Percentiles rank a stretch among this genome's conserved stretches.
Evolutionary conservation across 1,139 yeast genomes (phyloP).

Genomic region (Kodamaea ohmeri): DNA sequence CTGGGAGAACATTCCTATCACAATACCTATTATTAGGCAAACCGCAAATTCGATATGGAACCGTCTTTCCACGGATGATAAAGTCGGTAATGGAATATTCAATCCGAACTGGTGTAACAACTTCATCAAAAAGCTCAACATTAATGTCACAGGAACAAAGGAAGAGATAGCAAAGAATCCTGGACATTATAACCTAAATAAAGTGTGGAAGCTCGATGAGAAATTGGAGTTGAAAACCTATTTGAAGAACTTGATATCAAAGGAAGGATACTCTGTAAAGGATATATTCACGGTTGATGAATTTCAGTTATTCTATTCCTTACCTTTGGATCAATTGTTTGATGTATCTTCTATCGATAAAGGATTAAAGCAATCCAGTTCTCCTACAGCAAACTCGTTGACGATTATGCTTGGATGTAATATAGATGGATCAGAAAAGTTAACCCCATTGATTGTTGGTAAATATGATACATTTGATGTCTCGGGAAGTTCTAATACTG

Average conservation of each 20-base stretch:
- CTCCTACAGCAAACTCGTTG: slow-evolving; percentile 51
- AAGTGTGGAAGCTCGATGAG: slow-evolving; percentile 63
- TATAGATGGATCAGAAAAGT: slow-evolving; percentile 59
- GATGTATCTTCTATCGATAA: slow-evolving; percentile 48
- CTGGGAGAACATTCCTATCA: slow-evolving; percentile 66
- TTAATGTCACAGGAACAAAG: slow-evolving; percentile 46
- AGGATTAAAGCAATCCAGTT: slow-evolving; percentile 43
- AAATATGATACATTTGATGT: slow-evolving; percentile 56
- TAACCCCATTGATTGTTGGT: slow-evolving; percentile 61
- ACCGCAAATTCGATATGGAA: slow-evolving; percentile 68
- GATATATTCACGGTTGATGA: slow-evolving; percentile 64
- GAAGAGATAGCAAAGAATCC: slow-evolving; percentile 38
- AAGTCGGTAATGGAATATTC: slow-evolving; percentile 64
- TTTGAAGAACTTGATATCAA: slow-evolving; percentile 29
- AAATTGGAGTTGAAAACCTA: slow-evolving; percentile 42
- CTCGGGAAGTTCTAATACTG: slow-evolving; percentile 28
- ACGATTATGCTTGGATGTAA: slow-evolving; percentile 65
- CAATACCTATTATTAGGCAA: slow-evolving; percentile 61
- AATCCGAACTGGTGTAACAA: slow-evolving; percentile 65
- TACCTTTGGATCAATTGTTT: slow-evolving; percentile 60
- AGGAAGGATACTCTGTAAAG: slow-evolving; percentile 43
- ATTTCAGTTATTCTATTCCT: slow-evolving; percentile 56
- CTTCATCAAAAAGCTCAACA: slow-evolving; percentile 53
- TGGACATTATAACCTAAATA: slow-evolving; percentile 42
- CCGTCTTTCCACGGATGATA: slow-evolving; percentile 49